Conservation (phyloP, 768 basidiomycete genomes). For the Lactarius tabidus region DNA sequence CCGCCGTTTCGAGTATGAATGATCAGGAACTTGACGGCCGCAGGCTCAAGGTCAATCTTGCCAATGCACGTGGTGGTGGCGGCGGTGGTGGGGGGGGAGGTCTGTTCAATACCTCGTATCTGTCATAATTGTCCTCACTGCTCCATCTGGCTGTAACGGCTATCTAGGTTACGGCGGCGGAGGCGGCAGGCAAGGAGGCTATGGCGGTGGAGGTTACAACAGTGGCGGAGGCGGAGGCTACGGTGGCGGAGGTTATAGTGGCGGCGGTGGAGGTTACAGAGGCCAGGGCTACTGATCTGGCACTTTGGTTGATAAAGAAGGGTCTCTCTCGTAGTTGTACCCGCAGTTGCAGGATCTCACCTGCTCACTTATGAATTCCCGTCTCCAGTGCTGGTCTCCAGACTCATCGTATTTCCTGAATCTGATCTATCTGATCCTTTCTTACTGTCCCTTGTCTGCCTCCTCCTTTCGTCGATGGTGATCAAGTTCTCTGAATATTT, state of each 20-base stretch:
- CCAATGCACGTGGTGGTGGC: conserved; percentile 58
- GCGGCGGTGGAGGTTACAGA: too few species aligned
- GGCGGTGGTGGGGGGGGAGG: conserved; percentile 37
- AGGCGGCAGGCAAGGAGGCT: neutral
- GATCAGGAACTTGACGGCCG: conserved; percentile 93
- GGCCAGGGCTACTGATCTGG: neutral
- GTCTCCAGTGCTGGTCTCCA: neutral
- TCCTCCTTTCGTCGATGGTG: too few species aligned
- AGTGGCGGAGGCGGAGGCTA: neutral
- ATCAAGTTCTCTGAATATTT: too few species aligned
- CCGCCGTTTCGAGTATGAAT: conserved; percentile 72
- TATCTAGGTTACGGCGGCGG: conserved; percentile 24
- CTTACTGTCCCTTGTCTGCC: neutral
- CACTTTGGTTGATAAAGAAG: neutral
- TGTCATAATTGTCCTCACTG: neutral
- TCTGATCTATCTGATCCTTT: neutral
- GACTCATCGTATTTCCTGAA: neutral
- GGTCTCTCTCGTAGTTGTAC: neutral
- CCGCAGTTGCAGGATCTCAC: neutral
- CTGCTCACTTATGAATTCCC: neutral
- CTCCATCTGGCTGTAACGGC: neutral
- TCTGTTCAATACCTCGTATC: conserved; percentile 30
- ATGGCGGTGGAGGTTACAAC: neutral
- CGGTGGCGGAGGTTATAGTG: too few species aligned
- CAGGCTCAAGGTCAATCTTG: conserved; percentile 80